Conservation (phyloP, 2,329 filamentous ascomycete genomes). For the Aspergillus sp. region DNA sequence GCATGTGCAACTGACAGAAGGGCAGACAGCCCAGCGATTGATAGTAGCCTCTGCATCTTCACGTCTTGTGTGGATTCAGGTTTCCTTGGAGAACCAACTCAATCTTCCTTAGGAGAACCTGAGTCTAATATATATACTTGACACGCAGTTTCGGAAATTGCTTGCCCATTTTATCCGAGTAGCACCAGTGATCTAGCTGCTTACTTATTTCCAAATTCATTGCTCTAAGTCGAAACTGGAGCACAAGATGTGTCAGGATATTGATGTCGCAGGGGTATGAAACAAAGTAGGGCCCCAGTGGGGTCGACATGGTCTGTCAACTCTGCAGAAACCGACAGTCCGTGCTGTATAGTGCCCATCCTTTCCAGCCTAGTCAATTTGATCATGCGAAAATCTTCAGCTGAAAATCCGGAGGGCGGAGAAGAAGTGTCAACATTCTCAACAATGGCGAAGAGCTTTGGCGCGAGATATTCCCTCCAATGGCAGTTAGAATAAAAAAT, state of each 20-base stretch:
- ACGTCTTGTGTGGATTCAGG: not conserved
- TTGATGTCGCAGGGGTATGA: not conserved
- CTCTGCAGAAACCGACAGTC: too few relatives aligned
- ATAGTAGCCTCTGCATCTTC: constrained; percentile 15
- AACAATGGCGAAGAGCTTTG: too few relatives aligned
- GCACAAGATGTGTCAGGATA: not conserved
- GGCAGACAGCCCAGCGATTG: constrained; percentile 11
- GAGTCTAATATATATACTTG: too few relatives aligned
- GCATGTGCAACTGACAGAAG: constrained; percentile 13
- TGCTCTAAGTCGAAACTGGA: not conserved
- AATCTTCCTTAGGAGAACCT: not conserved
- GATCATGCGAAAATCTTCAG: too few relatives aligned
- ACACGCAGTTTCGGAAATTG: too few relatives aligned
- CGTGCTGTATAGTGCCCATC: too few relatives aligned
- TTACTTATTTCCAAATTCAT: too few relatives aligned
- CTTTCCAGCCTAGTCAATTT: too few relatives aligned
- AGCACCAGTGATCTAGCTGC: too few relatives aligned
- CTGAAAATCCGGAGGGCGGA: too few relatives aligned
- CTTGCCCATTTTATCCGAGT: too few relatives aligned
- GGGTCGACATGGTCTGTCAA: not conserved
- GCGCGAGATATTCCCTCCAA: not conserved
- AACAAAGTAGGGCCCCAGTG: not conserved
- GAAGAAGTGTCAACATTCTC: too few relatives aligned
- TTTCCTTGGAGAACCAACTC: not conserved
- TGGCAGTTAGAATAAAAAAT: not conserved